Percentiles rank a stretch among this genome's conserved stretches.
These are phyloP conservation scores for Trichophaea hybrida DNA, from an alignment of 2,329 filamentous ascomycete genomes.

Conservation along the genomic window DNA sequence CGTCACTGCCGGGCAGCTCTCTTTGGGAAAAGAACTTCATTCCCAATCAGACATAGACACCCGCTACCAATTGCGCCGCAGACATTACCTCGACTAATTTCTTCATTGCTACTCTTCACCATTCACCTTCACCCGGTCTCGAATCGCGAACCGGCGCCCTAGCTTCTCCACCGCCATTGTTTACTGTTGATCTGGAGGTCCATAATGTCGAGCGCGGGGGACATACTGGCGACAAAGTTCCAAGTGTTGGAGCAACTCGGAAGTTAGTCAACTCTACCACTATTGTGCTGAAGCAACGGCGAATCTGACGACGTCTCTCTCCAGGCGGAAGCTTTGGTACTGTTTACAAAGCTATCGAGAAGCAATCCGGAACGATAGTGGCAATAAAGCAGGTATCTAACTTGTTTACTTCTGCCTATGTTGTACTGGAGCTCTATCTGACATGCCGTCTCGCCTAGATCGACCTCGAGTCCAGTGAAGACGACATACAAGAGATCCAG, in stretches of 20 bases:
- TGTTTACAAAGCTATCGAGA: conserved; percentile 93
- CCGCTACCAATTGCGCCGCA: too few relatives aligned
- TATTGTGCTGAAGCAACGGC: not conserved
- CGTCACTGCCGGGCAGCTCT: too few relatives aligned
- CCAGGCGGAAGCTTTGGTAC: conserved; percentile 87
- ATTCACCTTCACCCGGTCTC: too few relatives aligned
- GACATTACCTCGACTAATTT: too few relatives aligned
- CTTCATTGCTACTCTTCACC: too few relatives aligned
- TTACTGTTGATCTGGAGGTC: not conserved
- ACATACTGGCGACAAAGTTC: conserved; percentile 68
- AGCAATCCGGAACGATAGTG: conserved; percentile 76
- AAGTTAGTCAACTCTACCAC: conserved; percentile 46
- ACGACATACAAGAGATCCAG: conserved; percentile 96
- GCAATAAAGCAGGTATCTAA: conserved; percentile 75
- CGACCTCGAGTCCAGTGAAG: conserved; percentile 94
- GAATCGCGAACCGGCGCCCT: too few relatives aligned
- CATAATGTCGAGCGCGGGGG: conserved; percentile 24
- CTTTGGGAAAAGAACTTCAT: too few relatives aligned
- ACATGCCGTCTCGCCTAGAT: conserved; percentile 47
- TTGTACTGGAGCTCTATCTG: not conserved
- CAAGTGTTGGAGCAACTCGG: conserved; percentile 93
- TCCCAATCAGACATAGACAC: too few relatives aligned
- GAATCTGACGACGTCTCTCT: not conserved
- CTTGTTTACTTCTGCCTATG: conserved; percentile 5
- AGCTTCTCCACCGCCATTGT: too few relatives aligned